Base-by-base conservation (phyloP, 2,329 filamentous ascomycete genomes). In the Coniochaeta prunicola region DNA sequence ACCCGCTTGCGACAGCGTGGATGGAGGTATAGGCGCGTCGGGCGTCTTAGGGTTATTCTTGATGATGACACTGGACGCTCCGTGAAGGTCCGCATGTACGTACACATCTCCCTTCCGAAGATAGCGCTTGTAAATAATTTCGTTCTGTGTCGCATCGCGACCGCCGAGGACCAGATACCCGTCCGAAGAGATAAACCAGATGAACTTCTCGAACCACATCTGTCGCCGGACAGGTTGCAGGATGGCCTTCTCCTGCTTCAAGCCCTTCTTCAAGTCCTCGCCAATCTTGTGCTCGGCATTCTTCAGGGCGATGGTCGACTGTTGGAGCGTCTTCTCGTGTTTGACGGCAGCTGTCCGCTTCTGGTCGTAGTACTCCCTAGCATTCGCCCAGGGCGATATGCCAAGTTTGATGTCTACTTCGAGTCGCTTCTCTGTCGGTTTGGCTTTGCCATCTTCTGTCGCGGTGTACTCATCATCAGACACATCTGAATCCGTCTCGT, bases 181-280 rank as follows among this genome's bases (percentile, higher is more conserved):
- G 68, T 99, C 94, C 0, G 92, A 96, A 0, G 92, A 97, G 65
- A 97, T 84, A 74, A 99, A 99, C 82, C 91, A 97, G 30, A 87
- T 79, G 67, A 96, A 99, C 73, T 99, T 99, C 68, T 99, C 94
- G 65, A 97, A 99, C 94, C 94, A 99, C 67, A 92, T 83, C 64
- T 87, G 88, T 67, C 87, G 89, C 59, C 94, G 84, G 9, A 96
- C 88, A 0, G 89, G 91, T 53, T 92, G 86, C 10, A 97, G 76
- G 1, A 96, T 78, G 21, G 91, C 88, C 71, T 96, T 97, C 73
- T 97, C 94, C 69, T 94, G 89, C 75, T 96, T 96, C 59, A 97
- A 73, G 0, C 87, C 88, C 67, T 92, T 93, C 74, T 90, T 96
- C 24, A 97, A 78, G 69, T 96, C 91, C 13, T 90, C 85, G 4